Conservation (phyloP, 805 yeast species). For the Saturnispora galanensis region DNA sequence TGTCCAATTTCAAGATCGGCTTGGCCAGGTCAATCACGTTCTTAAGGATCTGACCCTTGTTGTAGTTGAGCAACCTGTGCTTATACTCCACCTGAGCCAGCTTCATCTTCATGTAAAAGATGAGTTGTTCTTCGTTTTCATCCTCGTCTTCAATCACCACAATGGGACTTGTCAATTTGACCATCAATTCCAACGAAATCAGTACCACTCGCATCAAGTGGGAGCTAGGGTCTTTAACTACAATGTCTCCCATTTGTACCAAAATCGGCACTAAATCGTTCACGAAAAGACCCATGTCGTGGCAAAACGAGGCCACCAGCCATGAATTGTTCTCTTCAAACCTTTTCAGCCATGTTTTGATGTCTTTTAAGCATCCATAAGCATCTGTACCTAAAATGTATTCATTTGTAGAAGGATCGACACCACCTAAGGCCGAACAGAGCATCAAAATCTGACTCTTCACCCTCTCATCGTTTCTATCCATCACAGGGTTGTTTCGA, state of each 20-base stretch:
- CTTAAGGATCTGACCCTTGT: constrained; percentile 52
- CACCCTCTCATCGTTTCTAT: constrained; percentile 29
- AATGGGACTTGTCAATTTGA: constrained; percentile 79
- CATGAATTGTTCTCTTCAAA: constrained; percentile 69
- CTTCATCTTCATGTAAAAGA: constrained; percentile 48
- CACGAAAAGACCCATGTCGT: constrained; percentile 62
- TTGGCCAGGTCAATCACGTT: constrained; percentile 63
- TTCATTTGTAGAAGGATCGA: constrained; percentile 44
- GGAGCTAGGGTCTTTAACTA: background rate
- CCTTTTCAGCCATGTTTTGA: constrained; percentile 77
- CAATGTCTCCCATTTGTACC: constrained; percentile 32
- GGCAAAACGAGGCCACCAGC: constrained; percentile 83
- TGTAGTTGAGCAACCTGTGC: constrained; percentile 46
- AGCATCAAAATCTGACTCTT: constrained; percentile 71
- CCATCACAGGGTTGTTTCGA: background rate
- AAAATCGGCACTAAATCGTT: constrained; percentile 70
- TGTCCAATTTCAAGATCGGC: constrained; percentile 44
- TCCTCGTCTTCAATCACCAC: constrained; percentile 43
- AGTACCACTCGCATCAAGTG: background rate
- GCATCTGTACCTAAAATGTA: constrained; percentile 87
- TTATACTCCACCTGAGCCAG: constrained; percentile 66
- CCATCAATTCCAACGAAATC: constrained; percentile 57
- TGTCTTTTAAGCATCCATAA: constrained; percentile 72
- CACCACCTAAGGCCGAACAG: constrained; percentile 87
- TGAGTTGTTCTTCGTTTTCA: constrained; percentile 48